Base-by-base conservation (phyloP, 805 yeast species). In the Sugiyamaella floridensis region DNA sequence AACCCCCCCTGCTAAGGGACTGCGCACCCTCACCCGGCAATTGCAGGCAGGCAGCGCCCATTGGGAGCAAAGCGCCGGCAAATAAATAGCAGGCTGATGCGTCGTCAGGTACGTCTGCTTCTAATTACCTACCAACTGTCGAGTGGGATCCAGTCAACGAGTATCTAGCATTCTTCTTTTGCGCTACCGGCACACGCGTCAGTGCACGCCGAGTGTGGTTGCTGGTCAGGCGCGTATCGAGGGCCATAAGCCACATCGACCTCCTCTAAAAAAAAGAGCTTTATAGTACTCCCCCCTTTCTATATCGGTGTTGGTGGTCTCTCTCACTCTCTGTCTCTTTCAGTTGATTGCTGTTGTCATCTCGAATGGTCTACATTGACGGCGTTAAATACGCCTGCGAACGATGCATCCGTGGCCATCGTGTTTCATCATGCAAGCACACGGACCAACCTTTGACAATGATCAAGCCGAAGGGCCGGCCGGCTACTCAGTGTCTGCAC, bases 331-430 rank as follows among this genome's bases (percentile, higher is more conserved):
- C 26, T 22, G 26, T 22, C 6, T 22, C 26, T 22, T 22, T 22
- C 26, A 22, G 26, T 6, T 22, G 26, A 22, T 22, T 22, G 26
- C 26, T 22, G 26, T 22, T 22, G 26, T 22, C 6, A 6, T 22
- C 26, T 22, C 26, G 26, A 22, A 92, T 90, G 97, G 97, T 92
- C 53, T 74, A 88, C 50, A 83, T 92, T 49, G 88, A 89, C 63
- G 98, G 97, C 40, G 84, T 87, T 58, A 92, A 93, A 66, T 92
- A 89, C 69, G 98, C 99, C 54, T 92, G 99, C 68, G 96, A 89
- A 59, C 74, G 97, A 55, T 92, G 99, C 69, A 90, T 93, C 47
- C 77, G 99, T 55, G 99, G 99, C 44, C 99, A 93, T 65, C 75
- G 99, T 50, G 99, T 92, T 45, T 86, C 97, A 1, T 82, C 95